Percentiles rank a stretch among this genome's conserved stretches.
phyloP scores from a whole-genome alignment of 192 early-diverging fungal species.

The Pilaira anomala region DNA sequence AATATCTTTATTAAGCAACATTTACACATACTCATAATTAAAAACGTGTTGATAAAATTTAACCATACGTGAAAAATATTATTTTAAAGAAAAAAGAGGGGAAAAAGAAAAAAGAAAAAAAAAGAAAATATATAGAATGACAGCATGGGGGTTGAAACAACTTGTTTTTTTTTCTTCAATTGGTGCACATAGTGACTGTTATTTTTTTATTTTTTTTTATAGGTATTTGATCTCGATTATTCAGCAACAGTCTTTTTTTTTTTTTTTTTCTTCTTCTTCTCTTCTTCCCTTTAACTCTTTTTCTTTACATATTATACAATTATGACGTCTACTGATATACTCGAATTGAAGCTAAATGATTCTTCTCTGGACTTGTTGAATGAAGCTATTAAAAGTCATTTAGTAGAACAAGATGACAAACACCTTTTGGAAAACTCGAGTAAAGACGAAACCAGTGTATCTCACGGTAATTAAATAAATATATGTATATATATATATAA shows the following conservation, averaged over 20 bases:
- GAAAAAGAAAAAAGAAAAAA: neutral
- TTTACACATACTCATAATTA: constrained; percentile 66
- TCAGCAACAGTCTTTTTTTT: neutral
- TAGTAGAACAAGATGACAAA: neutral
- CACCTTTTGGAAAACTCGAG: neutral
- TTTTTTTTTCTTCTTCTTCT: constrained; percentile 1
- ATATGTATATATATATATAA: neutral
- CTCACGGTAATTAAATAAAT: neutral
- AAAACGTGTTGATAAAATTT: constrained; percentile 81
- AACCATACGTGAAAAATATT: constrained; percentile 52
- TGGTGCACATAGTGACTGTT: too few relatives aligned
- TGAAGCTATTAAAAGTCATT: constrained; percentile 13
- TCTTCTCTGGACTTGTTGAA: constrained; percentile 8
- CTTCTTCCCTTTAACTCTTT: too few relatives aligned
- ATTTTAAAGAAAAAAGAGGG: neutral
- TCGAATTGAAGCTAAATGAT: neutral
- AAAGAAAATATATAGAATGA: neutral
- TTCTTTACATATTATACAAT: neutral
- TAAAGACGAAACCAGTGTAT: neutral
- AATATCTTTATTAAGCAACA: neutral
- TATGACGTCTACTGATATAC: constrained; percentile 1
- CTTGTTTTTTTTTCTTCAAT: too few relatives aligned
- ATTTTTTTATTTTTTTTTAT: too few relatives aligned
- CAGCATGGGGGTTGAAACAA: neutral
- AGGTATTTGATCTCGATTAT: too few relatives aligned